phyloP scores from a whole-genome alignment of 169 alveolate genomes.

The Miamiensis avidus region DNA sequence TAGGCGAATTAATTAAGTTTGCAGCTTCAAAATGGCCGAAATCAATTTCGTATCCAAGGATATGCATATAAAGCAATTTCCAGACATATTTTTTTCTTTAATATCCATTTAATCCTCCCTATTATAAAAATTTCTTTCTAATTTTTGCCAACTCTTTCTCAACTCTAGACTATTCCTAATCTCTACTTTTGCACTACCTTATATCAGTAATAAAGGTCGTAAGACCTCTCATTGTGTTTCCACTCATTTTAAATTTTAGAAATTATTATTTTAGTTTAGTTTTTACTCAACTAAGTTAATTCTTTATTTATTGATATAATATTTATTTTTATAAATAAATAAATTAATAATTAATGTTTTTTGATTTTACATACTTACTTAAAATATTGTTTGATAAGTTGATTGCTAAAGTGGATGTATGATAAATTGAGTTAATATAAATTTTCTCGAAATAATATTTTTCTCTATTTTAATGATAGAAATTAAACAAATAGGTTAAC shows the following conservation, averaged over 20 bases:
- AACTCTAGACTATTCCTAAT: conserved; percentile 89
- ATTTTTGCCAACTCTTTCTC: conserved; percentile 95
- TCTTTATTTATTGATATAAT: too few species aligned
- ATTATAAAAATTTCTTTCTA: conserved; percentile 86
- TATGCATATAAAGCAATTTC: conserved; percentile 94
- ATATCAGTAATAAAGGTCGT: conserved; percentile 89
- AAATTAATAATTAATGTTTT: too few species aligned
- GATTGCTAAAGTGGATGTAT: too few species aligned
- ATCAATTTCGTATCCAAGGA: conserved; percentile 95
- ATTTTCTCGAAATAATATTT: too few species aligned
- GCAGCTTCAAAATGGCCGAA: conserved; percentile 93
- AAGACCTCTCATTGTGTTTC: conserved; percentile 80
- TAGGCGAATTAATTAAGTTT: conserved; percentile 88
- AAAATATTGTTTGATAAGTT: too few species aligned
- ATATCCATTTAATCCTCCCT: conserved; percentile 89
- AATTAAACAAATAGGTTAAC: too few species aligned
- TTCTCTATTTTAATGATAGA: too few species aligned
- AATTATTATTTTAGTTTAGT: background rate
- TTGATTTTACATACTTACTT: too few species aligned
- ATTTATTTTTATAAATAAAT: too few species aligned
- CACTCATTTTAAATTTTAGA: background rate
- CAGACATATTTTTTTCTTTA: conserved; percentile 93
- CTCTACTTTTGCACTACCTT: conserved; percentile 83
- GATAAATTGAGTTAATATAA: too few species aligned
- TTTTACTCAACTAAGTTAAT: too few species aligned